A percentile compares a stretch with the other conserved stretches of the same genome.
phyloP scores from a whole-genome alignment of 805 yeast species.

The Pichia exigua region DNA sequence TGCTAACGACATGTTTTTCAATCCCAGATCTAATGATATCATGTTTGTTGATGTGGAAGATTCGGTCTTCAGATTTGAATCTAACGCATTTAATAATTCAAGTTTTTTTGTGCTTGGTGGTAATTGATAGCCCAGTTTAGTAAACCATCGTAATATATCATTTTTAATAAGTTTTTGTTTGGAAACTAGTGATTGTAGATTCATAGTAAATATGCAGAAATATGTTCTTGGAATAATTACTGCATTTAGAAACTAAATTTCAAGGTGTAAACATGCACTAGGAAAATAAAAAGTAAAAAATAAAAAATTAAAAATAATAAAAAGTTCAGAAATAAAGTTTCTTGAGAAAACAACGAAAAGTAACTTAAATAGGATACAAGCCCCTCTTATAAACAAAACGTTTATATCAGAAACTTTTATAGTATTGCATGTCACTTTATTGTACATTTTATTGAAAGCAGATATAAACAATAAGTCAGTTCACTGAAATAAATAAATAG shows the following conservation, averaged over 20 bases:
- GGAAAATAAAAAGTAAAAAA: no score
- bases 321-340: no score
- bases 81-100: constrained; percentile 2
- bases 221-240: neutral
- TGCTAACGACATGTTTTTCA: constrained; percentile 28
- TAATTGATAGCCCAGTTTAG: constrained; percentile 1
- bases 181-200: neutral
- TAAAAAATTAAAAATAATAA: no score
- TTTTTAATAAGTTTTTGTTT: neutral
- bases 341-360: no score
- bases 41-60: constrained; percentile 2
- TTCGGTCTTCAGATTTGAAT: neutral
- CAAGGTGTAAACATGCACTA: neutral
- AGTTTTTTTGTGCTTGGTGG: constrained; percentile 1
- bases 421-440: neutral
- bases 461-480: neutral
- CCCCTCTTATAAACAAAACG: neutral
- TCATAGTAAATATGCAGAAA: neutral
- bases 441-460: neutral
- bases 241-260: neutral
- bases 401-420: no score
- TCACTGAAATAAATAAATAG: neutral
- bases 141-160: constrained; percentile 1
- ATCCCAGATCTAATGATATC: constrained; percentile 28
- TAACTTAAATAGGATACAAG: no score